These are phyloP conservation scores for Tagetes erecta DNA, from an alignment of 129 eudicot genomes.

Conservation along the genomic window DNA sequence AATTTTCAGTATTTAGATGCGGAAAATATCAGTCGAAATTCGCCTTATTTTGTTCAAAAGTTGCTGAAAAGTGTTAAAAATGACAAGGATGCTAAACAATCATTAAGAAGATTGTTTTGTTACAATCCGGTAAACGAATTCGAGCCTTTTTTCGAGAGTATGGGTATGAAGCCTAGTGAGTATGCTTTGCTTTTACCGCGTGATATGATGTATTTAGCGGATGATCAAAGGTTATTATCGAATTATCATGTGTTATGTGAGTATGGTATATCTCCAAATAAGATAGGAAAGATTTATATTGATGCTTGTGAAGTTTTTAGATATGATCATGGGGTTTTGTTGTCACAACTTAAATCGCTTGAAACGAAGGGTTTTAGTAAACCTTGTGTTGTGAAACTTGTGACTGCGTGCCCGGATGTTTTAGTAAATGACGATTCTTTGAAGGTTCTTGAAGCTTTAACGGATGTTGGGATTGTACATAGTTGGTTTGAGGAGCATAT, in stretches of 20 bases:
- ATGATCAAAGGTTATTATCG: constrained; percentile 58
- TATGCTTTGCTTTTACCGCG: constrained; percentile 53
- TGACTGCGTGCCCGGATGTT: constrained; percentile 58
- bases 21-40: constrained; percentile 63
- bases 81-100: constrained; percentile 36
- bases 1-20: constrained; percentile 73
- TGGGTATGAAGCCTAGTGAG: constrained; percentile 64
- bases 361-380: constrained; percentile 50
- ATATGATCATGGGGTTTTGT: constrained; percentile 54
- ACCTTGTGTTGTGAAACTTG: constrained; percentile 45
- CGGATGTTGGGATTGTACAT: constrained; percentile 40
- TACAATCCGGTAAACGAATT: constrained; percentile 84
- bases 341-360: constrained; percentile 40
- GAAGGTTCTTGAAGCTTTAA: constrained; percentile 40
- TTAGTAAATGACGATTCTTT: constrained; percentile 39
- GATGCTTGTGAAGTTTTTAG: constrained; percentile 59
- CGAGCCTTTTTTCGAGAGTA: constrained; percentile 88
- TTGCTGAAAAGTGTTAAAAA: constrained; percentile 47
- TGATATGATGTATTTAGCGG: constrained; percentile 51
- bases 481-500: constrained; percentile 61
- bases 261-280: constrained; percentile 55
- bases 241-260: constrained; percentile 68
- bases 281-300: constrained; percentile 66
- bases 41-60: constrained; percentile 54
- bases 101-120: constrained; percentile 56